A percentile compares a stretch with the other conserved stretches of the same genome.
Conservation (phyloP, 148 eudicot genomes). For the Amaranthus palmeri region DNA sequence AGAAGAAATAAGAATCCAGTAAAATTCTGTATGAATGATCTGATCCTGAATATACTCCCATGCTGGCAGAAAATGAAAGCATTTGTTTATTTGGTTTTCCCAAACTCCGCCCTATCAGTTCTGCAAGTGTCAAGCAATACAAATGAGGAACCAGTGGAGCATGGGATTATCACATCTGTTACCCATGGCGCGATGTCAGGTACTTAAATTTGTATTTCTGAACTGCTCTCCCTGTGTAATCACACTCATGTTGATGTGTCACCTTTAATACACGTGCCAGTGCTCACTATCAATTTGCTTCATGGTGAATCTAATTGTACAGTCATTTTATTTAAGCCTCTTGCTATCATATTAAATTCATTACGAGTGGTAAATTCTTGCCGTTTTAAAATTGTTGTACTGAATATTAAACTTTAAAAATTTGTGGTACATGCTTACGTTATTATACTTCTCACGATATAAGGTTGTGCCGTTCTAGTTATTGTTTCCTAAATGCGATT, state of each 20-base stretch:
- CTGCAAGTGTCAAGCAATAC: slow-evolving; percentile 41
- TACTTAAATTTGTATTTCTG: slow-evolving; percentile 16
- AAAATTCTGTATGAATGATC: not conserved
- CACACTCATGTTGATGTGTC: not conserved
- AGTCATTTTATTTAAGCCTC: not conserved
- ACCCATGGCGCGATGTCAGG: slow-evolving; percentile 86
- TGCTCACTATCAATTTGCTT: not conserved
- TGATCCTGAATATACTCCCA: slow-evolving; percentile 1
- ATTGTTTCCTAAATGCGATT: not conserved
- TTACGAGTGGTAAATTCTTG: not conserved
- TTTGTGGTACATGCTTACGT: too few species aligned
- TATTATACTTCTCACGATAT: too few species aligned
- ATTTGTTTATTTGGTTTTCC: slow-evolving; percentile 67
- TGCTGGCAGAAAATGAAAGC: slow-evolving; percentile 83
- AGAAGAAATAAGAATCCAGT: not conserved
- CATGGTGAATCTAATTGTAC: not conserved
- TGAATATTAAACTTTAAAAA: not conserved
- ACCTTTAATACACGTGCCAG: not conserved
- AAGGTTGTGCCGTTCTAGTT: too few species aligned
- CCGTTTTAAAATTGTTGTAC: not conserved
- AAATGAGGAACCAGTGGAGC: slow-evolving; percentile 45
- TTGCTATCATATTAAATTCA: not conserved
- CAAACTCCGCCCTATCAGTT: slow-evolving; percentile 47
- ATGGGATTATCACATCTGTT: slow-evolving; percentile 77
- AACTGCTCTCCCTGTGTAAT: not conserved